These are phyloP conservation scores for Phytophthora crassamura DNA, from an alignment of 352 stramenopile genomes.

Conservation along the genomic window DNA sequence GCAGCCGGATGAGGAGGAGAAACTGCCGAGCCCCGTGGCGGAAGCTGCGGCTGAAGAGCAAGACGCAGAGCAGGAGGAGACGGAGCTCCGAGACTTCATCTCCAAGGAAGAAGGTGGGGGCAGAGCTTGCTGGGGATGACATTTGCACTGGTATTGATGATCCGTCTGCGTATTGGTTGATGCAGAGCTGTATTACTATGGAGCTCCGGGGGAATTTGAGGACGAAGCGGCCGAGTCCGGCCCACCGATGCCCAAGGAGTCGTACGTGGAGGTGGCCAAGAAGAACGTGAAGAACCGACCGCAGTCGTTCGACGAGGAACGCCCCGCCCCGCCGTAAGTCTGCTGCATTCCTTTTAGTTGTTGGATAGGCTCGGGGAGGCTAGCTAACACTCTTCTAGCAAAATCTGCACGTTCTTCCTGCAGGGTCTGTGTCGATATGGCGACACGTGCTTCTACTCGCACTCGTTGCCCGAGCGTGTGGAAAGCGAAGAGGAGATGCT, in stretches of 20 bases:
- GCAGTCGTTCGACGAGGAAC: slow-evolving; percentile 46
- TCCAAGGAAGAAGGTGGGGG: slow-evolving; percentile 78
- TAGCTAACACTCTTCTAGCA: slow-evolving; percentile 42
- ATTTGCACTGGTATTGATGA: not conserved
- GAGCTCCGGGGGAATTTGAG: slow-evolving; percentile 73
- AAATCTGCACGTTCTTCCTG: slow-evolving; percentile 86
- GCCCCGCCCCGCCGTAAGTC: slow-evolving; percentile 62
- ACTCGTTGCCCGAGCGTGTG: slow-evolving; percentile 55
- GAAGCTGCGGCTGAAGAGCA: slow-evolving; percentile 25
- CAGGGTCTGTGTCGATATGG: slow-evolving; percentile 85
- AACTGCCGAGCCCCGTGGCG: slow-evolving; percentile 16
- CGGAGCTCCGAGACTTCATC: slow-evolving; percentile 76
- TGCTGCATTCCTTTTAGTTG: not conserved
- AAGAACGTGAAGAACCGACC: slow-evolving; percentile 51
- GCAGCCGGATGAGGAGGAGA: slow-evolving; percentile 45
- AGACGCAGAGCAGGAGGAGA: slow-evolving; percentile 22
- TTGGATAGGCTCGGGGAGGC: not conserved
- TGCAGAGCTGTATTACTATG: slow-evolving; percentile 82
- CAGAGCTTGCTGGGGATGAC: not conserved
- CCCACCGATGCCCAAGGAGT: slow-evolving; percentile 42
- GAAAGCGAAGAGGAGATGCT: slow-evolving; percentile 59
- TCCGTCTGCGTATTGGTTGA: slow-evolving; percentile 3
- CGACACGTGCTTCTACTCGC: slow-evolving; percentile 83
- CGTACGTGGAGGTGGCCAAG: slow-evolving; percentile 59
- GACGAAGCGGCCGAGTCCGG: slow-evolving; percentile 24